phyloP scores from a whole-genome alignment of 352 stramenopile species.

The Pythium folliculosum region DNA sequence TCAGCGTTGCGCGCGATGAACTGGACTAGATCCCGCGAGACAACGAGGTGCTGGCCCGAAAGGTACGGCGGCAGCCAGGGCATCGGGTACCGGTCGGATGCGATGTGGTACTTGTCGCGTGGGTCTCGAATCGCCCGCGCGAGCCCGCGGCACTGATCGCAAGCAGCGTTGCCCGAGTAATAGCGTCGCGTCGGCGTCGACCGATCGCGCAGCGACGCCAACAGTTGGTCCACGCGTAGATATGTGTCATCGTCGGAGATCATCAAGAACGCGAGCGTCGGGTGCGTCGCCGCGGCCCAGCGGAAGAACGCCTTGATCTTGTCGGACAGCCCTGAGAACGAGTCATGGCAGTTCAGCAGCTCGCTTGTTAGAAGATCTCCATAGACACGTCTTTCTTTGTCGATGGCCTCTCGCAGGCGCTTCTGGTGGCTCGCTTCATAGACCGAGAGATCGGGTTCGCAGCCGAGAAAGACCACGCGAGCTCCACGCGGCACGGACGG shows the following conservation, averaged over 20 bases:
- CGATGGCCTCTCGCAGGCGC: slow-evolving; percentile 1
- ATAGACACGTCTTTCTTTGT: slow-evolving; percentile 29
- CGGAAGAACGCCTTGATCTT: slow-evolving; percentile 14
- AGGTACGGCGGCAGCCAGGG: slow-evolving; percentile 38
- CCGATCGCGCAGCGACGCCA: not conserved
- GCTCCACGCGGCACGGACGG: slow-evolving; percentile 18
- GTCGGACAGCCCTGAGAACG: not conserved
- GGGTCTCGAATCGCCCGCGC: slow-evolving; percentile 31
- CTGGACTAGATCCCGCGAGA: slow-evolving; percentile 42
- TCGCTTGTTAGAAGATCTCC: slow-evolving; percentile 17
- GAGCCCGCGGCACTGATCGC: not conserved
- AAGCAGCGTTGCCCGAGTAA: slow-evolving; percentile 5
- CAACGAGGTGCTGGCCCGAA: slow-evolving; percentile 47
- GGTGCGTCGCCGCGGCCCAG: not conserved
- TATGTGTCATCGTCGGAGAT: slow-evolving; percentile 57
- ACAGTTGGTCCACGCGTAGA: not conserved
- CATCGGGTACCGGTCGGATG: slow-evolving; percentile 38
- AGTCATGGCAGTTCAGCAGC: slow-evolving; percentile 2
- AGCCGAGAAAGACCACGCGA: slow-evolving; percentile 44
- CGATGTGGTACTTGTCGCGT: slow-evolving; percentile 37
- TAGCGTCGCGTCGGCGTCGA: not conserved
- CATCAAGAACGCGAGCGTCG: slow-evolving; percentile 26
- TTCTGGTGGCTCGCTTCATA: not conserved
- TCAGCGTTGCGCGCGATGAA: slow-evolving; percentile 42
- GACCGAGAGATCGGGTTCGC: slow-evolving; percentile 12